Percentiles rank a stretch among this genome's conserved stretches.
Conservation (phyloP, 2,329 filamentous ascomycete species). For the Botryotinia calthae region DNA sequence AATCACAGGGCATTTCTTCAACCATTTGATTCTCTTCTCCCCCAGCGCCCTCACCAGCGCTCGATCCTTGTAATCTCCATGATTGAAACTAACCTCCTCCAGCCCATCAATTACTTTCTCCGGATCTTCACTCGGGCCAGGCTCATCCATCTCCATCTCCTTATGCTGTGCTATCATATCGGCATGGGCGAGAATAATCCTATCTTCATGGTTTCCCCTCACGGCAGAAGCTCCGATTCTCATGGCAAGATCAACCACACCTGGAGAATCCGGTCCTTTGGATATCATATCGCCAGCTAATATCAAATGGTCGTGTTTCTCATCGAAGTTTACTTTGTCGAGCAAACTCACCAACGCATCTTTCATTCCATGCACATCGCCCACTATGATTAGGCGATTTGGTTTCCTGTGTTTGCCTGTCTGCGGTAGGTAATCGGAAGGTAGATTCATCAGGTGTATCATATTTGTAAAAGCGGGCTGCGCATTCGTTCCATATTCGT, state of each 20-base stretch:
- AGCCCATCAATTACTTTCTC: slow-evolving; percentile 31
- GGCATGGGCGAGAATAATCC: slow-evolving; percentile 66
- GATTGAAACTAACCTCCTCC: slow-evolving; percentile 32
- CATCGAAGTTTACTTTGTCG: slow-evolving; percentile 61
- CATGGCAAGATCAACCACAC: slow-evolving; percentile 74
- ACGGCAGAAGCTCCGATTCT: slow-evolving; percentile 74
- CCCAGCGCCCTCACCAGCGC: slow-evolving; percentile 33
- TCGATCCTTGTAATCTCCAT: slow-evolving; percentile 36
- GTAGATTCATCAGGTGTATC: slow-evolving; percentile 35
- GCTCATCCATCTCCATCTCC: slow-evolving; percentile 27
- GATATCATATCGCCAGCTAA: slow-evolving; percentile 76
- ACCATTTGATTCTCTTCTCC: slow-evolving; percentile 62
- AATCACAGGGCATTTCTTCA: slow-evolving; percentile 73
- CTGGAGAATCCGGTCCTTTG: slow-evolving; percentile 80
- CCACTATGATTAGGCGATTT: slow-evolving; percentile 73
- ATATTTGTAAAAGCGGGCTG: slow-evolving; percentile 31
- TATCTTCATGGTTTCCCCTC: slow-evolving; percentile 90
- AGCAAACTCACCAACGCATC: slow-evolving; percentile 65
- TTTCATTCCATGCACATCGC: slow-evolving; percentile 90
- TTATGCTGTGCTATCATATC: slow-evolving; percentile 39
- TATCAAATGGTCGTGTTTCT: slow-evolving; percentile 68
- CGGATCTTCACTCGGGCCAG: slow-evolving; percentile 35
- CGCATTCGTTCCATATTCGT: slow-evolving; percentile 26
- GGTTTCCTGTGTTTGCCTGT: slow-evolving; percentile 41
- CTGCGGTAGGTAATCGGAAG: slow-evolving; percentile 33